A percentile compares a stretch with the other conserved stretches of the same genome.
phyloP scores from a whole-genome alignment of 495 filamentous ascomycete species.

The Delitschia confertaspora region DNA sequence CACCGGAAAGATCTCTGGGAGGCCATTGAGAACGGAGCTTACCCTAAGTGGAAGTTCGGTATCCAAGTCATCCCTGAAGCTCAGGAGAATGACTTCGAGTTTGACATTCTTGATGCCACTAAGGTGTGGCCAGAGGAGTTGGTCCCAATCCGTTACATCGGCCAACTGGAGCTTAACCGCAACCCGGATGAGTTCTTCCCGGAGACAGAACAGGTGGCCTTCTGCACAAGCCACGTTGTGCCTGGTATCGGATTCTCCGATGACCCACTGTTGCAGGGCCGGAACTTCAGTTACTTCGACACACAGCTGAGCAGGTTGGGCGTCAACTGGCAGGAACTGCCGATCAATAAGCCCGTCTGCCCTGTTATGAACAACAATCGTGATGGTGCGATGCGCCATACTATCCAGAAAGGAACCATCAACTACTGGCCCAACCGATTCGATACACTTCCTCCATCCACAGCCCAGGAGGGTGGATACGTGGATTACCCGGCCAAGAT shows the following conservation, averaged over 20 bases:
- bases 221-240: constrained; percentile 78
- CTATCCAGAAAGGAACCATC: constrained; percentile 58
- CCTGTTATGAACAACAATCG: constrained; percentile 76
- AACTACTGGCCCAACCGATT: constrained; percentile 91
- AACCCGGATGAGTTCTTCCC: constrained; percentile 82
- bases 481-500: constrained; percentile 58
- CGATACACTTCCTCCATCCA: constrained; percentile 52
- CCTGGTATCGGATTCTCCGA: constrained; percentile 83
- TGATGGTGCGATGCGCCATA: constrained; percentile 58
- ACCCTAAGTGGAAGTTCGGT: constrained; percentile 76
- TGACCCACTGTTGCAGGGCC: constrained; percentile 72
- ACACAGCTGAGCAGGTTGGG: constrained; percentile 78
- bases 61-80: constrained; percentile 67
- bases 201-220: constrained; percentile 76
- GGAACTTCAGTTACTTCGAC: constrained; percentile 83
- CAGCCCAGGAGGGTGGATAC: constrained; percentile 53
- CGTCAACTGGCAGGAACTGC: constrained; percentile 76
- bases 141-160: constrained; percentile 71
- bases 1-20: constrained; percentile 74
- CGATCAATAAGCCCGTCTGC: constrained; percentile 71
- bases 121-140: constrained; percentile 86
- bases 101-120: constrained; percentile 86
- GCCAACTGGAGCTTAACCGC: constrained; percentile 71
- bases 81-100: constrained; percentile 72
- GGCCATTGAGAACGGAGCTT: constrained; percentile 67